Conservation (phyloP, 1,284 basidiomycete species). For the Chiua sp. region DNA sequence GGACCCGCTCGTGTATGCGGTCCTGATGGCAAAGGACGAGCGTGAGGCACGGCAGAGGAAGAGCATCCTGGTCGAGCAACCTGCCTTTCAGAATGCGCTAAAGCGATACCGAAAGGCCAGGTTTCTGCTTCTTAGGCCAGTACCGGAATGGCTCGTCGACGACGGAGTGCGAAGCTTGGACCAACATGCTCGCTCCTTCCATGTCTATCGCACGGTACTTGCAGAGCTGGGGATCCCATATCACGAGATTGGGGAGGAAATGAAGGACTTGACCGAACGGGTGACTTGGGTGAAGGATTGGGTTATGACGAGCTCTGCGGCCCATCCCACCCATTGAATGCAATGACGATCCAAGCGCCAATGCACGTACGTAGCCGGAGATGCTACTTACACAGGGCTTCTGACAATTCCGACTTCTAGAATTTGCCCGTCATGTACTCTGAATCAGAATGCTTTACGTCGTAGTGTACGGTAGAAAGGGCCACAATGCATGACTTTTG, state of each 20-base stretch:
- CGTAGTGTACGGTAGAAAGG: conserved; percentile 27
- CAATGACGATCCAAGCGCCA: neutral
- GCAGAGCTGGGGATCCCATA: conserved; percentile 52
- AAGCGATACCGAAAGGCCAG: conserved; percentile 45
- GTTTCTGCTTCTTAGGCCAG: conserved; percentile 59
- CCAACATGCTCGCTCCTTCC: conserved; percentile 48
- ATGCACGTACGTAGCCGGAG: conserved; percentile 1
- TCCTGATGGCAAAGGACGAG: conserved; percentile 46
- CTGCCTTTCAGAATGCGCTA: conserved; percentile 48
- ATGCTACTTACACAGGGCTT: neutral
- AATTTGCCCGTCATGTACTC: neutral
- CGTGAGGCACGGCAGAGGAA: conserved; percentile 43
- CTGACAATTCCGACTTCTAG: conserved; percentile 10
- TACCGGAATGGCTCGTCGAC: conserved; percentile 63
- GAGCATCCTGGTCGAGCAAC: conserved; percentile 39
- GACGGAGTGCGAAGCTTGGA: conserved; percentile 65
- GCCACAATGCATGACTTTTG: conserved; percentile 35
- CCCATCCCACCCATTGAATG: conserved; percentile 17
- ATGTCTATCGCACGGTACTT: conserved; percentile 46
- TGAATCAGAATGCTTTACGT: neutral
- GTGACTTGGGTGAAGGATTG: conserved; percentile 31
- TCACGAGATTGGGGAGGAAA: conserved; percentile 50
- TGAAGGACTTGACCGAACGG: conserved; percentile 40
- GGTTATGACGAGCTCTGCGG: conserved; percentile 2
- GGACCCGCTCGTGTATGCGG: conserved; percentile 65